A percentile compares a stretch with the other conserved stretches of the same genome.
Conservation (phyloP, 345 rosid species). For the Cardamine resedifolia region DNA sequence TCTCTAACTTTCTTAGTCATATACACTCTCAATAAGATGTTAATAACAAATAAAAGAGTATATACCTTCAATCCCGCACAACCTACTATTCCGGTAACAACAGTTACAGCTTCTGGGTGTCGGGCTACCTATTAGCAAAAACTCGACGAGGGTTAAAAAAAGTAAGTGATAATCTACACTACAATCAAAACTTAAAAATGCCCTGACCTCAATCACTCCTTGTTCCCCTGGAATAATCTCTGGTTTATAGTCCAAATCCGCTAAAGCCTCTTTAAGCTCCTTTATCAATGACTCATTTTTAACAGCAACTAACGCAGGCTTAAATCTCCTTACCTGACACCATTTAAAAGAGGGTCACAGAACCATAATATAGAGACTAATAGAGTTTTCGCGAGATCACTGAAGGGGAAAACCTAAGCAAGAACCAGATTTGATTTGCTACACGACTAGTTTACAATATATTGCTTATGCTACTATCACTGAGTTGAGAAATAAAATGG, state of each 20-base stretch:
- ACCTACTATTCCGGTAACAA: conserved; percentile 95
- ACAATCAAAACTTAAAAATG: conserved; percentile 2
- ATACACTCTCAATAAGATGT: neutral
- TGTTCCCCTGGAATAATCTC: conserved; percentile 93
- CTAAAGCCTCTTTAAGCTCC: conserved; percentile 86
- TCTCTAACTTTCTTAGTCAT: neutral
- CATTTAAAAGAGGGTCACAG: conserved; percentile 13
- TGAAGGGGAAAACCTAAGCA: neutral
- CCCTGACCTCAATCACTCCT: conserved; percentile 75
- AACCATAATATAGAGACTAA: neutral
- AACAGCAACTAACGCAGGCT: conserved; percentile 81
- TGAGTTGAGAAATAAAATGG: neutral
- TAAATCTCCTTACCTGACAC: conserved; percentile 78
- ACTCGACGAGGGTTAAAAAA: neutral
- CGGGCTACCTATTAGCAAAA: conserved; percentile 74
- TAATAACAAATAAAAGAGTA: neutral
- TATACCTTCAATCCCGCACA: conserved; percentile 92
- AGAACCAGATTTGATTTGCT: conserved; percentile 5
- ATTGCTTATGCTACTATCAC: neutral
- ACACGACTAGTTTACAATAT: neutral
- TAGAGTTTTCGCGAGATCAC: neutral
- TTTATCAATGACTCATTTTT: conserved; percentile 67
- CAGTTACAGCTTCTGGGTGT: conserved; percentile 86
- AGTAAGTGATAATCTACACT: neutral
- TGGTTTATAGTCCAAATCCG: conserved; percentile 75